Evolutionary conservation across 306 rosid species (phyloP).

Genomic region (Pterocarpus santalinus): DNA sequence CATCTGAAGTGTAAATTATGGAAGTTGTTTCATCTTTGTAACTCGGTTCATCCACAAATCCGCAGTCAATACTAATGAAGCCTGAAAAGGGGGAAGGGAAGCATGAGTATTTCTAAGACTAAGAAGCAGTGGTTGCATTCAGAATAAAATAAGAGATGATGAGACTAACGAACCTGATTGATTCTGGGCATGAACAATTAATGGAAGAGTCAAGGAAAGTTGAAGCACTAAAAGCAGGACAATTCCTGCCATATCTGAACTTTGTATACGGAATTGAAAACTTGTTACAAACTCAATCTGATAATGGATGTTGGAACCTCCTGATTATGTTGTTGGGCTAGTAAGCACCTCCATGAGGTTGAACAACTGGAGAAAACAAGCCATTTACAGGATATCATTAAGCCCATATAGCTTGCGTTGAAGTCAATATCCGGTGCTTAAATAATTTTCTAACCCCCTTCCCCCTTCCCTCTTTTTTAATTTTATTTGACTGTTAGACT

Average conservation of each 20-base stretch:
- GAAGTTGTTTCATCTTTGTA: conserved; percentile 53
- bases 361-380: conserved; percentile 9
- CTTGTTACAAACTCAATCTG: conserved; percentile 10
- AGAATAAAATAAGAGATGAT: neutral
- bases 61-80: conserved; percentile 57
- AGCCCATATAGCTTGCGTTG: neutral
- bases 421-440: conserved; percentile 32
- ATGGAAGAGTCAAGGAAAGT: conserved; percentile 23
- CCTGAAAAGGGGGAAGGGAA: conserved; percentile 40
- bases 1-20: conserved; percentile 50
- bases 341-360: neutral
- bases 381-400: conserved; percentile 10
- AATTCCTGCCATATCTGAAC: conserved; percentile 36
- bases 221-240: conserved; percentile 32
- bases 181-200: conserved; percentile 43
- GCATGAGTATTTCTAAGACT: conserved; percentile 9
- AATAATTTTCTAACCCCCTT: neutral
- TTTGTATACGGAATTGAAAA: neutral
- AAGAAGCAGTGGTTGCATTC: neutral
- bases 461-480: neutral
- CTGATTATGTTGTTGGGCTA: conserved; percentile 10
- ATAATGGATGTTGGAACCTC: neutral
- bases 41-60: conserved; percentile 47
- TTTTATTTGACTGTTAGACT: neutral
- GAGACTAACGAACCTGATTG: conserved; percentile 46